Conservation (phyloP, 2,329 filamentous ascomycete species). For the Fusarium sp. region DNA sequence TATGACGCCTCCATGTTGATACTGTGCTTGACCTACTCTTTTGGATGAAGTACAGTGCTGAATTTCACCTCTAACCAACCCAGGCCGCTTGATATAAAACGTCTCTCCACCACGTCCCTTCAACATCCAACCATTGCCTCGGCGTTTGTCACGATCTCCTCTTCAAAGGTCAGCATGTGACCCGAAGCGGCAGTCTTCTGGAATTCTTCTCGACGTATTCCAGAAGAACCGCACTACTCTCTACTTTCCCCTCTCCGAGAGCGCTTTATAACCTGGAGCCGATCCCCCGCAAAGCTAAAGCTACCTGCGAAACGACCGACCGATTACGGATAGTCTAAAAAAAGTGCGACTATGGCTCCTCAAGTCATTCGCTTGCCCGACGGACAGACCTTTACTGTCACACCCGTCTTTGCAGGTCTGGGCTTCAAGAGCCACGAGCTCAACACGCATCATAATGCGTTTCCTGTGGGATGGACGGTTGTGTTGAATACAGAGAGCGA, state of each 20-base stretch:
- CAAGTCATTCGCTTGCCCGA: slow-evolving; percentile 81
- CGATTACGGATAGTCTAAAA: slow-evolving; percentile 24
- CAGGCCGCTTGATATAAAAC: slow-evolving; percentile 14
- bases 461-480: slow-evolving; percentile 91
- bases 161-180: slow-evolving; percentile 45
- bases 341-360: slow-evolving; percentile 52
- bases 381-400: slow-evolving; percentile 84
- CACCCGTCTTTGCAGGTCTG: slow-evolving; percentile 90
- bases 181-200: slow-evolving; percentile 46
- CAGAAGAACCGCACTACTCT: slow-evolving; percentile 26
- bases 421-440: slow-evolving; percentile 89
- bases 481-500: slow-evolving; percentile 77
- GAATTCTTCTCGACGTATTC: slow-evolving; percentile 43
- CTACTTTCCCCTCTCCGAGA: slow-evolving; percentile 36
- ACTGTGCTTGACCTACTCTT: background rate
- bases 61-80: slow-evolving; percentile 20
- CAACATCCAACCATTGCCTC: slow-evolving; percentile 48
- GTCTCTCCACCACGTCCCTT: slow-evolving; percentile 40
- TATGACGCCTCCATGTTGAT: background rate
- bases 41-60: background rate
- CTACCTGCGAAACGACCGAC: slow-evolving; percentile 16
- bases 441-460: slow-evolving; percentile 75
- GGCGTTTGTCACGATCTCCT: slow-evolving; percentile 51
- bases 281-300: slow-evolving; percentile 42
- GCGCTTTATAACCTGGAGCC: slow-evolving; percentile 44